phyloP scores from a whole-genome alignment of 768 basidiomycete genomes.

The Cystobasidiopsis lactophilus region DNA sequence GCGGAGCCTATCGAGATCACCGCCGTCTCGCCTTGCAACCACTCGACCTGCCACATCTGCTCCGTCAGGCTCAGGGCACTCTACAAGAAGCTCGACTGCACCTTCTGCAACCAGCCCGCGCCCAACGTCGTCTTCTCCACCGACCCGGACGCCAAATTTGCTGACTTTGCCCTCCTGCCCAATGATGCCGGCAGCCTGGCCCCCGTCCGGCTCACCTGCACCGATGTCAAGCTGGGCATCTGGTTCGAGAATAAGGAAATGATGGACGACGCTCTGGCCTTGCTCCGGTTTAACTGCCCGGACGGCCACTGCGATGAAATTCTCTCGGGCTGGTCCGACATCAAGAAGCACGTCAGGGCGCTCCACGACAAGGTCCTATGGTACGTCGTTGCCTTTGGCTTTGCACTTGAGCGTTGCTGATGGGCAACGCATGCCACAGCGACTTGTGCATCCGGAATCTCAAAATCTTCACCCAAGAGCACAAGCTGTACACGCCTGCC shows the following conservation, averaged over 20 bases:
- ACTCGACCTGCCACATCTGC: conserved; percentile 87
- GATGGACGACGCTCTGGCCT: conserved; percentile 81
- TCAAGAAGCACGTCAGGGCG: conserved; percentile 61
- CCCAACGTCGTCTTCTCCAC: conserved; percentile 15
- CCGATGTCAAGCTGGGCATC: conserved; percentile 34
- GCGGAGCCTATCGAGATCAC: conserved; percentile 83
- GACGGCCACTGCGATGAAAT: conserved; percentile 56
- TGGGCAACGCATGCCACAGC: conserved; percentile 26
- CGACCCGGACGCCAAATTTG: conserved; percentile 17
- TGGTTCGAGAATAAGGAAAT: conserved; percentile 74
- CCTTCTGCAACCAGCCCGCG: conserved; percentile 69
- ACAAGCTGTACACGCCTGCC: conserved; percentile 47
- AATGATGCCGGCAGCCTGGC: conserved; percentile 4
- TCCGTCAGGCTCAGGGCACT: conserved; percentile 64
- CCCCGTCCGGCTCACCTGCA: conserved; percentile 11
- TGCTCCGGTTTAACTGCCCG: conserved; percentile 88
- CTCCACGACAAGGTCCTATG: conserved; percentile 60
- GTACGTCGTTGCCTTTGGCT: conserved; percentile 29
- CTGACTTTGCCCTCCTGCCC: conserved; percentile 1
- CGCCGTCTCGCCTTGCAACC: conserved; percentile 70
- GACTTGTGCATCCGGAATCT: conserved; percentile 71
- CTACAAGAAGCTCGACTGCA: conserved; percentile 83
- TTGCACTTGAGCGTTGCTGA: background rate
- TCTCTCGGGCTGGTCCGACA: conserved; percentile 67
- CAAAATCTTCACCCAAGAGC: conserved; percentile 91